Percentiles rank a stretch among this genome's conserved stretches.
Conservation (phyloP, 495 filamentous ascomycete genomes). For the Extremus antarcticus region DNA sequence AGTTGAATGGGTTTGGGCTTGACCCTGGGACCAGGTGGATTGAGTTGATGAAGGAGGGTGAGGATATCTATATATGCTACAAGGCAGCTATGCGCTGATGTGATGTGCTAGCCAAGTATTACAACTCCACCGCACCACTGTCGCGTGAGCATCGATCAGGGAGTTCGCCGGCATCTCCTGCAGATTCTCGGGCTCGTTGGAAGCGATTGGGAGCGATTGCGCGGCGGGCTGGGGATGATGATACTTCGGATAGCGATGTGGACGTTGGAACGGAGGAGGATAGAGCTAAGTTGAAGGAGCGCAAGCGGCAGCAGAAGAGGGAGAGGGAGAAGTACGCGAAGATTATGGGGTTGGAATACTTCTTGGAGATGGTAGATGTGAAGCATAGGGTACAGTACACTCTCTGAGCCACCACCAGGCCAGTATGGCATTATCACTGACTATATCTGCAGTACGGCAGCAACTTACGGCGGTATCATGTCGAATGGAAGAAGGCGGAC, state of each 20-base stretch:
- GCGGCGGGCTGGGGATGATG: conserved; percentile 53
- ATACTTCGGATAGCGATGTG: conserved; percentile 32
- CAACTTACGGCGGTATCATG: conserved; percentile 75
- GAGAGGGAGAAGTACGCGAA: conserved; percentile 48
- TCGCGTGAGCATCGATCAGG: conserved; percentile 12
- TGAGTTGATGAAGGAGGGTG: conserved; percentile 35
- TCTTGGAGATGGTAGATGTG: conserved; percentile 70
- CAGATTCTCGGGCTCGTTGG: conserved; percentile 57
- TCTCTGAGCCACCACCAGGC: too few species aligned
- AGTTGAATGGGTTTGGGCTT: conserved; percentile 51
- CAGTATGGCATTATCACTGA: too few species aligned
- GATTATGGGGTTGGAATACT: conserved; percentile 81
- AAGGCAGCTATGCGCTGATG: conserved; percentile 1
- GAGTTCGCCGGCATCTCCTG: conserved; percentile 14
- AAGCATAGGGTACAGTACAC: conserved; percentile 52
- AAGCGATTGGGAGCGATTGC: conserved; percentile 59
- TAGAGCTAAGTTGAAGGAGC: conserved; percentile 17
- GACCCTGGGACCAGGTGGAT: conserved; percentile 60
- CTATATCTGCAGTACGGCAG: conserved; percentile 54
- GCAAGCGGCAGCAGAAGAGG: conserved; percentile 32
- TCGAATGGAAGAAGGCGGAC: conserved; percentile 63
- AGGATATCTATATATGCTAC: background rate
- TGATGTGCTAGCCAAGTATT: conserved; percentile 24
- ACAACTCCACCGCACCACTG: conserved; percentile 22
- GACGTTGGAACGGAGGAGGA: conserved; percentile 28